Conservation (phyloP, 208 protist genomes). For the Crithidia acanthocephali region DNA sequence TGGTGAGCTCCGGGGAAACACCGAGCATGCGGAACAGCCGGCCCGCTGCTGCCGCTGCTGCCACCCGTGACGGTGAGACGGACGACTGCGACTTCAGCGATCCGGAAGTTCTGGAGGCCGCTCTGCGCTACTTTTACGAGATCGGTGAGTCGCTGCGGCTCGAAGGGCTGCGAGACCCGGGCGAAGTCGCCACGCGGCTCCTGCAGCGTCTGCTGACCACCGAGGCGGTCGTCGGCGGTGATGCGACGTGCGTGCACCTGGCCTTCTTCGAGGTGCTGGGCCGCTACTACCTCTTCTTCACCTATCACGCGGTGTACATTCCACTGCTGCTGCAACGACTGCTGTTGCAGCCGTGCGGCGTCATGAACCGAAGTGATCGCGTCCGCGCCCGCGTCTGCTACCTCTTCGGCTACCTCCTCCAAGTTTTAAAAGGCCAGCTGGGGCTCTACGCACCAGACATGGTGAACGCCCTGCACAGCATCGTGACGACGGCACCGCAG, state of each 20-base stretch:
- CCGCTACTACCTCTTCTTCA: conserved; percentile 76
- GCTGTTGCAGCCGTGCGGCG: conserved; percentile 65
- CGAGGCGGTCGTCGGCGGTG: conserved; percentile 35
- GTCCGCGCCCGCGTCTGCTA: conserved; percentile 75
- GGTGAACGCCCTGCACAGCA: conserved; percentile 61
- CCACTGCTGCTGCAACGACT: conserved; percentile 69
- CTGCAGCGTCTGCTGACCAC: conserved; percentile 52
- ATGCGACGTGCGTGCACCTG: conserved; percentile 59
- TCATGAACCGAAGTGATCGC: conserved; percentile 59
- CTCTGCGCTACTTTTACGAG: conserved; percentile 80
- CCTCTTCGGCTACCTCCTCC: conserved; percentile 70
- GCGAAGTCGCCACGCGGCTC: conserved; percentile 51
- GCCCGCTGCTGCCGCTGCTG: neutral
- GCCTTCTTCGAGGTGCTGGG: conserved; percentile 82
- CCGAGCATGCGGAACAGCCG: neutral
- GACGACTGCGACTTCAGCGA: conserved; percentile 38
- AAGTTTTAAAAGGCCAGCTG: conserved; percentile 47
- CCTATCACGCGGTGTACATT: conserved; percentile 56
- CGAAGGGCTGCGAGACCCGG: conserved; percentile 45
- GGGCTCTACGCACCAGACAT: conserved; percentile 57
- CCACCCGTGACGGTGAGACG: no score
- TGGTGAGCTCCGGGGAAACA: conserved; percentile 12
- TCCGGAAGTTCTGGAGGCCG: conserved; percentile 62
- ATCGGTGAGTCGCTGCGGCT: conserved; percentile 66
- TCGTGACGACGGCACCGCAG: conserved; percentile 44